These are phyloP conservation scores for Parathielavia hyrcaniae DNA, from an alignment of 495 filamentous ascomycete genomes.

Conservation along the genomic window DNA sequence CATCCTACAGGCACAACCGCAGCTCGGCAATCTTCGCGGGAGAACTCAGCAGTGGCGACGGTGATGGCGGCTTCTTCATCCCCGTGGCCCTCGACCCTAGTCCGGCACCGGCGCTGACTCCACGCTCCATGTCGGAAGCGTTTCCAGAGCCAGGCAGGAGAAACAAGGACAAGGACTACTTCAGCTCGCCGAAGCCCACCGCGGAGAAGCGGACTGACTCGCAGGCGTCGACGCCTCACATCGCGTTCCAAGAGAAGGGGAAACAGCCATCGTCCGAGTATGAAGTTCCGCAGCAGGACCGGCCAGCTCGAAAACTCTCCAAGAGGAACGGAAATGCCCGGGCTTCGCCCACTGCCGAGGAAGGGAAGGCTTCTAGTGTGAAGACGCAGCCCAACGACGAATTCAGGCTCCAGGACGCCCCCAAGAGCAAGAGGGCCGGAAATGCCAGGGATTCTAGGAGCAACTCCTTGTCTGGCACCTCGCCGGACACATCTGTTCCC, in stretches of 20 bases:
- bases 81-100: slow-evolving; percentile 86
- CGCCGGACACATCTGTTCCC: slow-evolving; percentile 27
- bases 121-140: slow-evolving; percentile 51
- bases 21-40: slow-evolving; percentile 61
- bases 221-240: slow-evolving; percentile 66
- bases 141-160: slow-evolving; percentile 38
- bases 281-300: slow-evolving; percentile 39
- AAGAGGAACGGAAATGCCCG: slow-evolving; percentile 38
- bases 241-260: slow-evolving; percentile 83
- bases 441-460: slow-evolving; percentile 46
- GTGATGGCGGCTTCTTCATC: slow-evolving; percentile 70
- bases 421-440: slow-evolving; percentile 56
- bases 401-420: slow-evolving; percentile 72
- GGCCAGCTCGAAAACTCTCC: slow-evolving; percentile 41
- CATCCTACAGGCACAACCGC: slow-evolving; percentile 70
- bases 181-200: slow-evolving; percentile 33
- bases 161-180: slow-evolving; percentile 51
- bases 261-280: slow-evolving; percentile 54
- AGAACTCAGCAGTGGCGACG: slow-evolving; percentile 54
- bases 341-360: slow-evolving; percentile 42
- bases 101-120: slow-evolving; percentile 55
- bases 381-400: slow-evolving; percentile 40
- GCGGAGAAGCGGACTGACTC: slow-evolving; percentile 38
- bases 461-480: slow-evolving; percentile 51
- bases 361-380: slow-evolving; percentile 33